Evolutionary conservation across 345 rosid species (phyloP), one percentile per base, ranked within the genome.

Genomic region (Rhizophora apiculata): DNA sequence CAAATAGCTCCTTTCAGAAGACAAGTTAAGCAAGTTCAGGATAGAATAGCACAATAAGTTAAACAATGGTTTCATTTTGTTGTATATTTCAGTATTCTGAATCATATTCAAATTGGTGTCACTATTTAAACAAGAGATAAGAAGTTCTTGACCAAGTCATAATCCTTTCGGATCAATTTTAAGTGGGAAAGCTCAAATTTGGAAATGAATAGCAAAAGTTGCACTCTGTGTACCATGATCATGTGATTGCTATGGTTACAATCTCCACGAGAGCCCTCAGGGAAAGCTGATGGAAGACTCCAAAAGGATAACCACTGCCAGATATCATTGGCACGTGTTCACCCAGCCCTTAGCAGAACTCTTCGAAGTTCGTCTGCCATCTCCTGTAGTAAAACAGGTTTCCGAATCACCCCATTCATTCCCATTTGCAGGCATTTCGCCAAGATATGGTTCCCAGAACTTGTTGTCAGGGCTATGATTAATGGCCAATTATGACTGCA

Each of bases 381-480:
- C 59, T 79, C 89, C 68, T 71, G 96, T 34, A 92, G 82, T 57
- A 90, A 85, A 67, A 87, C 96, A 4, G 99, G 99, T 85, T 92
- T 95, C 68, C 85, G 85, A 21, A 95, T 83, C 82, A 95, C 68
- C 31, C 97, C 96, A 68, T 95, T 92, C 93, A 95, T 90, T 60
- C 97, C 97, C 72, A 62, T 73, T 67, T 86, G 92, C 56, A 84
- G 76, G 78, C 99, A 92, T 68, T 87, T 86, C 68, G 86, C 97
- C 78, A 87, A 77, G 24, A 88, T 67, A 72, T 81, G 75, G 68
- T 92, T 97, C 81, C 90, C 97, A 6, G 96, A 82, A 72, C 96
- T 92, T 3, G 97, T 93, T 1, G 99, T 90, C 74, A 92, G 72
- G 52, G 96, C 99, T 68, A 95, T 77, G 68, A 95, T 92, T 82